Conservation (phyloP, 1,284 basidiomycete genomes). For the Sparassis latifolia region DNA sequence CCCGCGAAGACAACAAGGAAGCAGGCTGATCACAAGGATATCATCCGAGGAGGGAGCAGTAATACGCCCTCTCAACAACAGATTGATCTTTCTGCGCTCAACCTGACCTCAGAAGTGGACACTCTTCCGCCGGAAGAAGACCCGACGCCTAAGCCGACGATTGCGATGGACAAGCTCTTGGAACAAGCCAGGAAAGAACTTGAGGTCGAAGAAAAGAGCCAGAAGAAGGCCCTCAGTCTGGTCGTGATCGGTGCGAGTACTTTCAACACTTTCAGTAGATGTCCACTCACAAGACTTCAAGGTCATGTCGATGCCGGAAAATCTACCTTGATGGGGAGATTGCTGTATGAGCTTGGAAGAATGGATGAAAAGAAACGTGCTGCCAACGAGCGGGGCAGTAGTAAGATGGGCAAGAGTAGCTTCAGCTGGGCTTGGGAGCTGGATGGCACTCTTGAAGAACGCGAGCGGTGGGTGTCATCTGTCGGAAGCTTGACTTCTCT, state of each 20-base stretch:
- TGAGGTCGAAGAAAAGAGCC: slow-evolving; percentile 44
- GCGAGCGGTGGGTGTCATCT: slow-evolving; percentile 65
- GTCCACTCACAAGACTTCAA: slow-evolving; percentile 23
- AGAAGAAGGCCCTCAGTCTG: slow-evolving; percentile 74
- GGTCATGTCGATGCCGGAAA: slow-evolving; percentile 99
- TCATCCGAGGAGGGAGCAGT: slow-evolving; percentile 19
- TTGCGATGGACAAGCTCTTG: slow-evolving; percentile 81
- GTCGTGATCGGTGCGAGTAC: slow-evolving; percentile 82
- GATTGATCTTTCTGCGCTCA: slow-evolving; percentile 72
- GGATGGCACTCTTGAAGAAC: slow-evolving; percentile 89
- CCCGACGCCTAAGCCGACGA: slow-evolving; percentile 47
- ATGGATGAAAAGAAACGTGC: slow-evolving; percentile 81
- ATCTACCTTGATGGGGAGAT: slow-evolving; percentile 93
- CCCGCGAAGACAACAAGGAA: slow-evolving; percentile 33
- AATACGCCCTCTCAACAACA: slow-evolving; percentile 41
- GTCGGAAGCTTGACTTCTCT: neutral
- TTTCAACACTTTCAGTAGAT: neutral
- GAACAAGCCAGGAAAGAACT: slow-evolving; percentile 67
- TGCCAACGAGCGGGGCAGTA: slow-evolving; percentile 88
- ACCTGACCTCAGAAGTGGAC: slow-evolving; percentile 48
- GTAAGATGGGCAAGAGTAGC: slow-evolving; percentile 86
- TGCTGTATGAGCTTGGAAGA: slow-evolving; percentile 88
- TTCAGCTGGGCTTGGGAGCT: slow-evolving; percentile 99
- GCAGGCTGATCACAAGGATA: slow-evolving; percentile 20
- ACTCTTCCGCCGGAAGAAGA: slow-evolving; percentile 41